phyloP scores from a whole-genome alignment of 352 stramenopile species.

The Globisporangium viniferum region DNA sequence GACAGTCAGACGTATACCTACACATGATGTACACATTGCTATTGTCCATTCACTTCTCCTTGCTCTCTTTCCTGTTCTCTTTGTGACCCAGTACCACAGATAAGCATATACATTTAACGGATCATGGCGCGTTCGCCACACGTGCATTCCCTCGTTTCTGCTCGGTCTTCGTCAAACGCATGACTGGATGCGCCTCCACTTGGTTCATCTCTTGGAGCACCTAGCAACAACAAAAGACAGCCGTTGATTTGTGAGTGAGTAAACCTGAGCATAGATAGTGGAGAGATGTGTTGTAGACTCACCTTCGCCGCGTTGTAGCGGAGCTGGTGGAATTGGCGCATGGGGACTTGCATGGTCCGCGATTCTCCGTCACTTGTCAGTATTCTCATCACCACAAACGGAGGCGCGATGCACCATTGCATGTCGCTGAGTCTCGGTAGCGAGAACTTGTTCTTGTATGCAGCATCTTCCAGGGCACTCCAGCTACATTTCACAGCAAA shows the following conservation, averaged over 20 bases:
- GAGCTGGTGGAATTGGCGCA: conserved; percentile 72
- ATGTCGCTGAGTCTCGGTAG: conserved; percentile 37
- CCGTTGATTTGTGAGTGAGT: too few species aligned
- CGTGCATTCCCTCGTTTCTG: conserved; percentile 8
- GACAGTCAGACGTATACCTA: neutral
- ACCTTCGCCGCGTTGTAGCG: conserved; percentile 70
- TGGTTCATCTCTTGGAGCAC: conserved; percentile 77
- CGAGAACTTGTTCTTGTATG: conserved; percentile 17
- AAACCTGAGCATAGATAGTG: too few species aligned
- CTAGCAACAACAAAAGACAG: conserved; percentile 7
- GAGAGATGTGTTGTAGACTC: neutral
- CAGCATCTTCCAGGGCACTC: conserved; percentile 20
- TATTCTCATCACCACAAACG: conserved; percentile 45
- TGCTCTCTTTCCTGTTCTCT: neutral
- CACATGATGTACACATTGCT: neutral
- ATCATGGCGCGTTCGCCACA: neutral
- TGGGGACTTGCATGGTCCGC: conserved; percentile 42
- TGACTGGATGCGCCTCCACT: conserved; percentile 72
- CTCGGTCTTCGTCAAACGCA: conserved; percentile 57
- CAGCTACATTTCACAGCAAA: conserved; percentile 19
- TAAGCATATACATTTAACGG: neutral
- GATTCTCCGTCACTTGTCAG: conserved; percentile 44
- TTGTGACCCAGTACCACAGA: neutral
- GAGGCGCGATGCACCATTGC: conserved; percentile 23
- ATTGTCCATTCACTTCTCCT: neutral